Evolutionary conservation across 768 basidiomycete species (phyloP).

Genomic region (Tephrocybe sp.): DNA sequence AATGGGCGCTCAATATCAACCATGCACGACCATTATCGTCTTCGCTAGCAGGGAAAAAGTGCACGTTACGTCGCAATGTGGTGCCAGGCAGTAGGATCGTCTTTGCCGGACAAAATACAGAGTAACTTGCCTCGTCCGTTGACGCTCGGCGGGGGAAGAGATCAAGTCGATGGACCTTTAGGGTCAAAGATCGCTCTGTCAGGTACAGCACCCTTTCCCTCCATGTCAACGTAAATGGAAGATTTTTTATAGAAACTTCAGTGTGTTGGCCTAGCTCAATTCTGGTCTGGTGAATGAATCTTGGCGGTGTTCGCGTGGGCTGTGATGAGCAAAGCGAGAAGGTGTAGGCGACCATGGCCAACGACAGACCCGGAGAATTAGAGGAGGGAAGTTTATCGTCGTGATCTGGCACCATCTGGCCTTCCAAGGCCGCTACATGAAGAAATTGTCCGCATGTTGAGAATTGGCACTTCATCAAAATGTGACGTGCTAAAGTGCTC

Average conservation of each 20-base stretch:
- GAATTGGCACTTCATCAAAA: constrained; percentile 3
- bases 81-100: constrained; percentile 1
- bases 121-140: background rate
- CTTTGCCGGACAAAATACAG: constrained; percentile 1
- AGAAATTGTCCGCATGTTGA: constrained; percentile 1
- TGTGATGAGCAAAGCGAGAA: constrained; percentile 2
- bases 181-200: background rate
- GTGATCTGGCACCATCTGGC: background rate
- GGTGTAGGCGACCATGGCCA: constrained; percentile 1
- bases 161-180: background rate
- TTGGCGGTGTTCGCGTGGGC: background rate
- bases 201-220: background rate
- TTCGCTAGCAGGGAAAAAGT: background rate
- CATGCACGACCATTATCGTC: background rate
- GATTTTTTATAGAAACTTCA: background rate
- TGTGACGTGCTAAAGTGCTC: background rate
- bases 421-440: background rate
- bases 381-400: no score
- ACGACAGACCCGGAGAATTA: background rate
- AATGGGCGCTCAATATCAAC: background rate
- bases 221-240: constrained; percentile 4
- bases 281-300: background rate
- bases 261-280: background rate
- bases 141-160: background rate
- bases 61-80: background rate